Conservation (phyloP, 805 yeast genomes). For the Candida lessepsii region DNA sequence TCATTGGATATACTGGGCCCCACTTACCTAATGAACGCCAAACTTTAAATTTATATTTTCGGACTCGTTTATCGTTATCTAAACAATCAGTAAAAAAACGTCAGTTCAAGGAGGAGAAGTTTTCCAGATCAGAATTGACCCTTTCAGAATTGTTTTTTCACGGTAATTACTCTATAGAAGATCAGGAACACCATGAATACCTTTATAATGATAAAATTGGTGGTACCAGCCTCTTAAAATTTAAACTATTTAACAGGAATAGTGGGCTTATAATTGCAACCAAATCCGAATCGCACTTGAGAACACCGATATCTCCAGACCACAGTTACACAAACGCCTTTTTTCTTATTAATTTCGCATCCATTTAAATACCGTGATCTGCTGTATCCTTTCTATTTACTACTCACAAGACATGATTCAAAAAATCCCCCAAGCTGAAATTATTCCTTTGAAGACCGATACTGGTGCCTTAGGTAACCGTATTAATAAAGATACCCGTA, state of each 20-base stretch:
- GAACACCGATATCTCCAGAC: conserved; percentile 8
- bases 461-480: conserved; percentile 82
- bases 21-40: too few relatives aligned
- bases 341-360: neutral
- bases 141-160: too few relatives aligned
- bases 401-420: conserved; percentile 5
- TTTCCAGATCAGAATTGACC: too few relatives aligned
- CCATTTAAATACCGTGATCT: conserved; percentile 1
- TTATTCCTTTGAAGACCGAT: conserved; percentile 76
- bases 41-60: too few relatives aligned
- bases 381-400: neutral
- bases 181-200: too few relatives aligned
- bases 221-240: too few relatives aligned
- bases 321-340: conserved; percentile 5
- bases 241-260: neutral
- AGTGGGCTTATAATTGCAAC: neutral
- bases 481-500: conserved; percentile 67
- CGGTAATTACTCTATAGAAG: too few relatives aligned
- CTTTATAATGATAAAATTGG: too few relatives aligned
- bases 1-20: too few relatives aligned
- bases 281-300: conserved; percentile 8
- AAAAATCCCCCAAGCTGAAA: conserved; percentile 20
- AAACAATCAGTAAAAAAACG: too few relatives aligned
- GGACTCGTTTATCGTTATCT: too few relatives aligned
- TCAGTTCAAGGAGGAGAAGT: too few relatives aligned